Evolutionary conservation across 1,139 yeast species (phyloP), one percentile per base, ranked within the genome.

Genomic region (Nakaseomyces bracarensis): DNA sequence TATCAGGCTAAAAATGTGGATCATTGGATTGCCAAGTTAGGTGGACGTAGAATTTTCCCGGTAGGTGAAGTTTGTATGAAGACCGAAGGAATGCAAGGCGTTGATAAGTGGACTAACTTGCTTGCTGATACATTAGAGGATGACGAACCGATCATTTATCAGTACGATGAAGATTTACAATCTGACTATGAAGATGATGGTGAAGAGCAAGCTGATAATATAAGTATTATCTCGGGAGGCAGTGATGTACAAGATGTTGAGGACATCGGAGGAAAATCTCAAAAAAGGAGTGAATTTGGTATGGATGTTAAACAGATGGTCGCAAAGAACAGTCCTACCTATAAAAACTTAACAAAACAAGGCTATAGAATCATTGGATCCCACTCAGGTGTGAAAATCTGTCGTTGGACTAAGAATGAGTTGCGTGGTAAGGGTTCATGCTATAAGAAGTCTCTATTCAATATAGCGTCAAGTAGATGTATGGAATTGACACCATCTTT

Each of bases 381-480:
- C 0, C 97, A 87, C 56, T 85, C 95, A 0, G 97, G 97, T 25
- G 96, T 87, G 38, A 87, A 87, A 61, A 85, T 89, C 38, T 87
- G 97, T 60, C 75, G 96, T 56, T 87, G 97, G 97, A 87, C 96
- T 3, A 89, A 89, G 59, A 82, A 93, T 48, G 96, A 96, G 1
- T 70, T 87, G 52, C 73, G 97, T 53, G 96, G 96, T 20, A 75
- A 96, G 53, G 97, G 97, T 1, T 84, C 95, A 3, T 87, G 97
- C 65, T 87, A 87, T 66, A 87, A 87, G 61, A 85, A 74, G 65
- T 94, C 96, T 6, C 82, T 87, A 56, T 87, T 89, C 60, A 96
- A 96, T 21, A 87, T 87, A 53, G 76, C 74, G 48, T 82, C 94
- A 1, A 96, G 91, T 64, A 69, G 89, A 48, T 89, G 97, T 66